Percentiles rank a stretch among this genome's conserved stretches.
Evolutionary conservation across 2,329 filamentous ascomycete species (phyloP).

Genomic region (Pseudogymnoascus sp.): DNA sequence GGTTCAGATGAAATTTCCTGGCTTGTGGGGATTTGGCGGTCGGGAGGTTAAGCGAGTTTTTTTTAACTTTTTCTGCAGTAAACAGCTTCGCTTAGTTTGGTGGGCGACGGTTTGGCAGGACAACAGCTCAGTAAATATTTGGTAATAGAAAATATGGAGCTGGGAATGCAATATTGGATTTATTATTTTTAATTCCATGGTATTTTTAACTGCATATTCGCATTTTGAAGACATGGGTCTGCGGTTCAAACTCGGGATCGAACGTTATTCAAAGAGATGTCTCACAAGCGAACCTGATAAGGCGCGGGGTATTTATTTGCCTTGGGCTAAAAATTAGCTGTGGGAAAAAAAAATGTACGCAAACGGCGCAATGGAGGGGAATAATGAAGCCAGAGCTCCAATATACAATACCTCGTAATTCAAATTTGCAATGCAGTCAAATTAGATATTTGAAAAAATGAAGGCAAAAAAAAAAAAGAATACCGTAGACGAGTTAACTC

Average conservation of each 20-base stretch:
- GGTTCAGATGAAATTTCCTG: slow-evolving; percentile 9
- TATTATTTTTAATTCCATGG: neutral
- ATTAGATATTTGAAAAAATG: neutral
- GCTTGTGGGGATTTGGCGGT: slow-evolving; percentile 3
- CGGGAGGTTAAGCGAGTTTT: slow-evolving; percentile 7
- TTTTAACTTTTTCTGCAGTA: neutral
- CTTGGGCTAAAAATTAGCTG: neutral
- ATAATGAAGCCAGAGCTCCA: neutral
- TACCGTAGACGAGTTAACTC: slow-evolving; percentile 3
- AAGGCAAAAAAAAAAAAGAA: neutral
- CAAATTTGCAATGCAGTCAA: neutral
- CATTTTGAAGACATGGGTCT: neutral
- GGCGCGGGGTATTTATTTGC: neutral
- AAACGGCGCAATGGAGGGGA: neutral
- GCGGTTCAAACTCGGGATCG: neutral
- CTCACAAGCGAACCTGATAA: neutral
- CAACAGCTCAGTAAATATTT: neutral
- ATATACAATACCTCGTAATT: neutral
- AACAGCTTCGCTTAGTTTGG: neutral
- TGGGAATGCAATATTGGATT: neutral
- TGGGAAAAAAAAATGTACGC: neutral
- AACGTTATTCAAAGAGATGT: neutral
- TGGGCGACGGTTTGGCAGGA: neutral
- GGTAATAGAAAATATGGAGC: neutral
- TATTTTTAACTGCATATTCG: neutral